Evolutionary conservation across 108 stramenopile species (phyloP).

Genomic region (Fragilaria crotonensis): DNA sequence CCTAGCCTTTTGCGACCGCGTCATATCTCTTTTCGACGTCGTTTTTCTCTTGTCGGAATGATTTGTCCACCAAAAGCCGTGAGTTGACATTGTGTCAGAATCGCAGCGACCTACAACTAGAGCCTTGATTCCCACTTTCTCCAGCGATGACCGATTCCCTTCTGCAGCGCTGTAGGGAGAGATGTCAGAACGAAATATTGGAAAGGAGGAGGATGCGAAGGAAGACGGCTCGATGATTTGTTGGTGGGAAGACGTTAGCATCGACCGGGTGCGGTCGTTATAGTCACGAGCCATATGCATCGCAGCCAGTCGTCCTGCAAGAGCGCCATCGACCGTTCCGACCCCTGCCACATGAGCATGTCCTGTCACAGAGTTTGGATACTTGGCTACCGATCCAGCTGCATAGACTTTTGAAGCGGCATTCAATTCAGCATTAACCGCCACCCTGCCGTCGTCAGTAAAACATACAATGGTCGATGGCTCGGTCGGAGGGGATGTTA

Average conservation of each 20-base stretch:
- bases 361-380: constrained; percentile 61
- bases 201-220: constrained; percentile 39
- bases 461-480: constrained; percentile 64
- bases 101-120: constrained; percentile 76
- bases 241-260: too few relatives aligned
- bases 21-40: constrained; percentile 4
- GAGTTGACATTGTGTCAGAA: constrained; percentile 62
- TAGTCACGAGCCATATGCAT: constrained; percentile 59
- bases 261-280: constrained; percentile 1
- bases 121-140: constrained; percentile 60
- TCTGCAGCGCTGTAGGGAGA: constrained; percentile 41
- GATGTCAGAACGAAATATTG: constrained; percentile 73
- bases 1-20: constrained; percentile 1
- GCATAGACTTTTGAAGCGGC: constrained; percentile 68
- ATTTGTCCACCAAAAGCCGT: constrained; percentile 87
- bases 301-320: constrained; percentile 68
- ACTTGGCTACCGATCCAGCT: constrained; percentile 76
- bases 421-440: constrained; percentile 50
- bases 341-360: constrained; percentile 63
- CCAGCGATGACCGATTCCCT: constrained; percentile 23
- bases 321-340: constrained; percentile 39
- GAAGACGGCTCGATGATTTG: constrained; percentile 11
- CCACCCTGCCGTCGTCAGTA: constrained; percentile 68
- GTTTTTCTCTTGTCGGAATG: constrained; percentile 8
- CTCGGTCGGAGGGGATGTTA: constrained; percentile 26